These are phyloP conservation scores for Trichoderma sp. DNA, from an alignment of 2,329 filamentous ascomycete genomes.

Conservation along the genomic window DNA sequence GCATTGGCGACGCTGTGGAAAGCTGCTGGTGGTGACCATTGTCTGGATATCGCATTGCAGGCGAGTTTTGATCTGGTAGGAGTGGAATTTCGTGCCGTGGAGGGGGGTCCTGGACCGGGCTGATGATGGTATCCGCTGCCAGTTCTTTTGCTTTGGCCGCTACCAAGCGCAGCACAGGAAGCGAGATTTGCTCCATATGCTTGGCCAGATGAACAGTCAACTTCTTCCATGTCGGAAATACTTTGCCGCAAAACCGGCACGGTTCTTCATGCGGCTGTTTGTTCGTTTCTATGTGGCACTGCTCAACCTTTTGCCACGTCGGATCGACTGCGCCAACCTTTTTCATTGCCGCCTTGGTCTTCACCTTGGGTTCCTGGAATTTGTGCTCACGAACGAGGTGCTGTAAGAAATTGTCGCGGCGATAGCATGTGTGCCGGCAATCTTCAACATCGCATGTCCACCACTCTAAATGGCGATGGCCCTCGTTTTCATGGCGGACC, in stretches of 20 bases:
- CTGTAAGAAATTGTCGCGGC: slow-evolving; percentile 90
- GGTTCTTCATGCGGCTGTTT: slow-evolving; percentile 73
- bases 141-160: slow-evolving; percentile 52
- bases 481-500: slow-evolving; percentile 92
- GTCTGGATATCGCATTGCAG: slow-evolving; percentile 31
- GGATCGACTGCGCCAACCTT: slow-evolving; percentile 61
- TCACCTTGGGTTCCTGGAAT: slow-evolving; percentile 77
- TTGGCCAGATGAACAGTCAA: slow-evolving; percentile 90
- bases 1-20: neutral
- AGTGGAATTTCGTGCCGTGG: slow-evolving; percentile 43
- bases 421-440: slow-evolving; percentile 80
- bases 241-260: slow-evolving; percentile 84
- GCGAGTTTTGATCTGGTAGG: slow-evolving; percentile 34
- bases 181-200: slow-evolving; percentile 90
- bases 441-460: slow-evolving; percentile 84
- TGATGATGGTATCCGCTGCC: slow-evolving; percentile 67
- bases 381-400: slow-evolving; percentile 93
- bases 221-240: slow-evolving; percentile 87
- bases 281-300: slow-evolving; percentile 71
- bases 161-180: slow-evolving; percentile 73
- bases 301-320: slow-evolving; percentile 77
- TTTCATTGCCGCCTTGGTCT: slow-evolving; percentile 71
- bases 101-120: slow-evolving; percentile 64
- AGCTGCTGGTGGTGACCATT: slow-evolving; percentile 22
- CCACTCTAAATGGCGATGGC: slow-evolving; percentile 86